Base-by-base conservation (phyloP, 768 basidiomycete genomes). In the Brasilioporus rufonigricans region DNA sequence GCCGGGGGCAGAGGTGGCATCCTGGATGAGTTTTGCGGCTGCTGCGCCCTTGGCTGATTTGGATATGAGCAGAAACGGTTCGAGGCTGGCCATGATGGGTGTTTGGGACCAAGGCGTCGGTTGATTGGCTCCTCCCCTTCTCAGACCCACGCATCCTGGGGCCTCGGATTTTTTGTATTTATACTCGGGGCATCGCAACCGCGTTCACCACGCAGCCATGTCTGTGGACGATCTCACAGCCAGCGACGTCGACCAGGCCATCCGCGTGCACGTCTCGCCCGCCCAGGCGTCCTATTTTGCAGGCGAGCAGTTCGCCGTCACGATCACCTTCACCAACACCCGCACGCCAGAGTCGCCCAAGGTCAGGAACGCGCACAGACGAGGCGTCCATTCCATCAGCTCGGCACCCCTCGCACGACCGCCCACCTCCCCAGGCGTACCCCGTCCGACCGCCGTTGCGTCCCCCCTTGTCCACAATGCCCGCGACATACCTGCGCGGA, bases 1-100 rank as follows among this genome's bases (percentile, higher is more conserved):
- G 11, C 93, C 95, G 16, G 87, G 86, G 0, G 95, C 91, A 41
- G 90, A 81, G 24, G 89, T 93, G 51, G 87, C 95, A 66, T 97
- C 89, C 63, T 85, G 80, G 29, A 95, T 74, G 52, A 95, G 82
- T 67, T 95, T 94, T 7, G 92, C 94, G 0, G 94, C 93, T 1
- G 90, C 92, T 0, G 93, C 93, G 1, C 96, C 96, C 66, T 92
- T 95, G 11, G 90, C 83, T 0, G 91, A 90, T 68, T 95, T 94
- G 4, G 88, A 92, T 74, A 98, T 92, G 56, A 98, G 81, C 40
- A 97, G 70, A 71, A 89, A 97, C 0, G 93, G 93, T 73, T 98
- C 94, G 12, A 93, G 78, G 65, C 83, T 82, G 26, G 80, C 73
- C 64, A 66, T 65, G 58, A 41, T 55, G 61, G 40, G 32, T 52